Evolutionary conservation across 225 moss, liverwort and hornwort species (phyloP).

Genomic region (Antitrichia curtipendula): DNA sequence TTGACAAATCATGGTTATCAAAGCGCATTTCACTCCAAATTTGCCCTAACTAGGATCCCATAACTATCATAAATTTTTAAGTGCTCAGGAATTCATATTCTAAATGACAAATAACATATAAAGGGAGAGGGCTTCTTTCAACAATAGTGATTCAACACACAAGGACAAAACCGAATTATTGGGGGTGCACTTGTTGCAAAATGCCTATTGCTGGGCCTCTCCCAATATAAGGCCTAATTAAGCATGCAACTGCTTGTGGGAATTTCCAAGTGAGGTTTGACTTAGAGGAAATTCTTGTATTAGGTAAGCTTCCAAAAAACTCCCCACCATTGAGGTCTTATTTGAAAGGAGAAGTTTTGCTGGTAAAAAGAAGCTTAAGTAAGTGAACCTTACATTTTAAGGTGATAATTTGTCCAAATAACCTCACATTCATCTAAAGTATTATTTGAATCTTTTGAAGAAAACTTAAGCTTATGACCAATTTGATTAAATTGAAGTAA

Average conservation of each 20-base stretch:
- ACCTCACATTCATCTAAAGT: not conserved
- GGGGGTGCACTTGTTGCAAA: fast-evolving
- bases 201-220: not conserved
- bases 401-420: not conserved
- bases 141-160: fast-evolving
- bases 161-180: too few relatives aligned
- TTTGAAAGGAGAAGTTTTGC: not conserved
- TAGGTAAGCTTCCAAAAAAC: not conserved
- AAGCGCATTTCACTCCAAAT: not conserved
- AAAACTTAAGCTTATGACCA: not conserved
- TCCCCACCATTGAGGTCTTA: not conserved
- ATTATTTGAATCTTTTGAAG: not conserved
- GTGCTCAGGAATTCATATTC: fast-evolving
- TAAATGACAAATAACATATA: not conserved
- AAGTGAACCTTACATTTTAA: not conserved
- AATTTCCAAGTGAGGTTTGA: not conserved
- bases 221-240: fast-evolving
- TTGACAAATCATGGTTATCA: fast-evolving
- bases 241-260: fast-evolving
- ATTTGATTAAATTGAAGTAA: not conserved
- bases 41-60: not conserved
- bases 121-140: not conserved
- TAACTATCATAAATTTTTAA: not conserved
- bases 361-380: not conserved
- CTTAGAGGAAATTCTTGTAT: not conserved